Evolutionary conservation across 371 early-diverging fungal species (phyloP), one percentile per base, ranked within the genome.

Genomic region (Umbelopsis sp.): DNA sequence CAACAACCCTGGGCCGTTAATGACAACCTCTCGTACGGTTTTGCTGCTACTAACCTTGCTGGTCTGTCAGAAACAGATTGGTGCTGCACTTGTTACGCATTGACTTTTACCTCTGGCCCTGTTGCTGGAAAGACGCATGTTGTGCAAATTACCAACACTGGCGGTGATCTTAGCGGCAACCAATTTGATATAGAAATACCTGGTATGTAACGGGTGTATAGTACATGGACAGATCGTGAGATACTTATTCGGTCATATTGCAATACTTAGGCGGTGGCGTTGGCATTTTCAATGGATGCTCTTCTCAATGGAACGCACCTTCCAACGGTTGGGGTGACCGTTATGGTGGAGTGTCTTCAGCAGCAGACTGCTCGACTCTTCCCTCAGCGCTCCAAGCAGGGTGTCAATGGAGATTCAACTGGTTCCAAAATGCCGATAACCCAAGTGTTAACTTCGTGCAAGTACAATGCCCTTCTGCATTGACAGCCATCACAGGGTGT

Each of bases 111-210:
- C 18, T 72, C 73, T 38, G 65, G 69, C 29, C 52, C 76, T 32
- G 69, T 79, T 38, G 48, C 66, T 35, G 83, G 79, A 67, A 83
- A 83, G 66, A 75, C 70, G 53, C 65, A 82, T 70, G 75, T 83
- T 46, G 84, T 83, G 22, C 84, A 83, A 69, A 74, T 78, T 18
- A 81, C 82, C 63, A 83, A 83, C 71, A 80, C 78, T 45, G 84
- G 84, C 51, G 74, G 74, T 46, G 82, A 83, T 63, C 70, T 80
- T 9, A 72, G 72, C 20, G 46, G 53, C 14, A 78, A 76, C 50
- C 78, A 80, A 62, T 83, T 83, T 65, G 84, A 83, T 68, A 51
- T 83, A 18, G 79, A 79, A 50, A 75, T 83, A 5, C 84, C 84
- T 44, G 84, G 48, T 48, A 48, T 16, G 20, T 41, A 41, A 4